Conservation (phyloP, 371 early-diverging fungal genomes). For the Mucor piriformis region DNA sequence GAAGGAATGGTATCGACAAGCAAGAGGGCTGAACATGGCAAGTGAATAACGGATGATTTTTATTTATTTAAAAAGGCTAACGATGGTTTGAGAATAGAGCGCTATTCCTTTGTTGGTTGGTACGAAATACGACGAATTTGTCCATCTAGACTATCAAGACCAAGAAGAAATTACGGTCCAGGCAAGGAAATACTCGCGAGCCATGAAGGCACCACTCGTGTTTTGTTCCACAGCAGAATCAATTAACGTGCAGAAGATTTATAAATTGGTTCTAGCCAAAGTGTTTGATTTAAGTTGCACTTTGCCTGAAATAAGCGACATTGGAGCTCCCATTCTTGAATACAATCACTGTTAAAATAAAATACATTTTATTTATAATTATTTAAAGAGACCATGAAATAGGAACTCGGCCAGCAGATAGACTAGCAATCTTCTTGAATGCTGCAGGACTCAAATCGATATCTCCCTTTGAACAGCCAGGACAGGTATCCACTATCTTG, state of each 20-base stretch:
- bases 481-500: constrained; percentile 58
- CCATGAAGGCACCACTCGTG: constrained; percentile 93
- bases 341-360: constrained; percentile 51
- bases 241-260: constrained; percentile 96
- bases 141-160: constrained; percentile 77
- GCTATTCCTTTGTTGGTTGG: constrained; percentile 95
- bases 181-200: constrained; percentile 88
- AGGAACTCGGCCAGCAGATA: constrained; percentile 39
- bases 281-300: constrained; percentile 93
- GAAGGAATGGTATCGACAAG: constrained; percentile 97
- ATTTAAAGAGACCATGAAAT: constrained; percentile 43
- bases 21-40: constrained; percentile 93
- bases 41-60: not conserved
- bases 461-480: constrained; percentile 39
- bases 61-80: not conserved
- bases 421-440: constrained; percentile 44
- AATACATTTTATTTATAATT: not conserved
- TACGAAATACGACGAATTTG: constrained; percentile 97
- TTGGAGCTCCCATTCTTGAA: constrained; percentile 91
- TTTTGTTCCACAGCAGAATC: constrained; percentile 93
- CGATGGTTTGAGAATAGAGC: constrained; percentile 61
- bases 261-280: constrained; percentile 93
- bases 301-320: constrained; percentile 87
- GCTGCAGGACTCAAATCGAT: constrained; percentile 52
- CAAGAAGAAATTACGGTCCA: constrained; percentile 92